Evolutionary conservation across 73 alveolate species (phyloP).

Genomic region (Urostyla sp.): DNA sequence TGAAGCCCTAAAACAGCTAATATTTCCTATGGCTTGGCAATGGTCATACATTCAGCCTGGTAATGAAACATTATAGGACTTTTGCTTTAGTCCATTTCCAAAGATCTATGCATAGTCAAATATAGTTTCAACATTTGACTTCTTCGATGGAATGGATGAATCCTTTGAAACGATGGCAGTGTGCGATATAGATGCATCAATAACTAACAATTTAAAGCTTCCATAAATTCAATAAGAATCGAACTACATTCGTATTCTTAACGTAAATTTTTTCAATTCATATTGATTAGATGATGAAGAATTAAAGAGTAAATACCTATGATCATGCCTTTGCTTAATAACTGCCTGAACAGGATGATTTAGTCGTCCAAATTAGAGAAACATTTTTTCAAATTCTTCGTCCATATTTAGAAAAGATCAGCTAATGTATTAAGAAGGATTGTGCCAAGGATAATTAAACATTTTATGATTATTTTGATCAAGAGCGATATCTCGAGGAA

Average conservation of each 20-base stretch:
- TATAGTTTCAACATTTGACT: constrained; percentile 11
- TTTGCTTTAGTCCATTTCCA: constrained; percentile 39
- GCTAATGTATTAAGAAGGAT: background rate
- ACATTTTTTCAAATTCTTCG: constrained; percentile 36
- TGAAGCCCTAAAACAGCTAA: constrained; percentile 43
- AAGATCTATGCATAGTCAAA: constrained; percentile 38
- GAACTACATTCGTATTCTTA: constrained; percentile 28
- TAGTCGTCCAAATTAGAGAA: constrained; percentile 44
- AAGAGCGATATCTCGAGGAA: background rate
- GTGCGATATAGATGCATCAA: constrained; percentile 53
- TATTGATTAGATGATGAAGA: constrained; percentile 23
- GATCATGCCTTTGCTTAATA: constrained; percentile 32
- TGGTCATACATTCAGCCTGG: constrained; percentile 48
- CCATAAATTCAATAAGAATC: constrained; percentile 56
- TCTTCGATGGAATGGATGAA: constrained; percentile 29
- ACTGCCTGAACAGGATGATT: constrained; percentile 1
- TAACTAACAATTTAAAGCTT: constrained; percentile 20
- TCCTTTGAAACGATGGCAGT: constrained; percentile 42
- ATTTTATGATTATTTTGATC: constrained; percentile 8
- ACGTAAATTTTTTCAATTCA: background rate
- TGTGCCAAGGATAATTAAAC: background rate
- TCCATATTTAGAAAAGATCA: constrained; percentile 14
- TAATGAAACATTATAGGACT: constrained; percentile 28
- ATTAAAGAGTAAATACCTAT: constrained; percentile 23
- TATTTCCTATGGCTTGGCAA: constrained; percentile 57